Base-by-base conservation (phyloP, 2,329 filamentous ascomycete species). In the Claviceps spartinae region DNA sequence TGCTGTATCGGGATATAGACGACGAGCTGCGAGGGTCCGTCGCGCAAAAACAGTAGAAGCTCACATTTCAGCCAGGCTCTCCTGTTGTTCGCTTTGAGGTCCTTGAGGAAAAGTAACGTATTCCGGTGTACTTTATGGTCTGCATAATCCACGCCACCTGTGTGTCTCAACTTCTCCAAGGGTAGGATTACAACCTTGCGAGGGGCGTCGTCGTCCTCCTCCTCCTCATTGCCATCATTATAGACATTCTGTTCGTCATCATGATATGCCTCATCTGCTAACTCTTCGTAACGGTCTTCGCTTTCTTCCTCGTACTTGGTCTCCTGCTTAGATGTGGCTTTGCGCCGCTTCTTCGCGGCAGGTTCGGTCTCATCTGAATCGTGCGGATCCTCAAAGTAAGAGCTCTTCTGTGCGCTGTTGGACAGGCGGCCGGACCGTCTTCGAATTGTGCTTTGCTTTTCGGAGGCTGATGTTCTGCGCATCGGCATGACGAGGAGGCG, bases 71-170 rank as follows among this genome's bases (percentile, higher is more conserved):
- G 67, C 80, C 80, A 83, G 1, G 69, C 60, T 34, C 80, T 69
- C 54, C 73, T 68, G 58, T 83, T 83, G 59, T 83, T 78, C 13
- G 69, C 73, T 60, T 77, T 80, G 40, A 83, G 69, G 50, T 82
- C 79, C 42, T 65, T 67, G 41, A 83, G 67, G 58, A 82, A 83
- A 1, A 73, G 64, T 46, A 82, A 55, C 0, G 79, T 82, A 54
- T 82, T 82, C 30, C 69, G 69, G 57, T 83, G 79, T 4, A 83
- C 54, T 26, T 66, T 73, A 22, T 72, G 64, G 40, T 79, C 75
- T 37, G 70, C 68, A 54, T 82, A 82, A 2, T 72, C 59, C 5
- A 69, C 56, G 14, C 63, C 65, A 1, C 61, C 64, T 5, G 58
- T 59, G 7, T 64, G 65, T 20, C 68, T 59, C 57, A 70, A 52